A percentile compares a stretch with the other conserved stretches of the same genome.
Evolutionary conservation across 2,329 filamentous ascomycete species (phyloP).

Genomic region (Huntiella decipiens): DNA sequence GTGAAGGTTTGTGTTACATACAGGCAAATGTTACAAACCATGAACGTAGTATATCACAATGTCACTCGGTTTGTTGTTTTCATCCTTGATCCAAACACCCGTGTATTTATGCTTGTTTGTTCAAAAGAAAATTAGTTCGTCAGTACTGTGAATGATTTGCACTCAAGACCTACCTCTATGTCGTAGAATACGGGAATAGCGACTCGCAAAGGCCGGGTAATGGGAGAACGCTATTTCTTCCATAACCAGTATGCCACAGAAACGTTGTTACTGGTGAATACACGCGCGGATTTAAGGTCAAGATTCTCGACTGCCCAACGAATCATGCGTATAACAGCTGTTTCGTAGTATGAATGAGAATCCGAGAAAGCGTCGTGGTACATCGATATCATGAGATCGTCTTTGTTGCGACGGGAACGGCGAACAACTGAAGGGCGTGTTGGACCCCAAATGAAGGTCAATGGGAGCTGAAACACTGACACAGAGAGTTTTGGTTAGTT

Average conservation of each 20-base stretch:
- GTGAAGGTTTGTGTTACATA: not conserved
- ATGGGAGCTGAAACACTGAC: slow-evolving; percentile 6
- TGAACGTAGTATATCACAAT: slow-evolving; percentile 70
- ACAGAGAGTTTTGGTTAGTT: slow-evolving; percentile 5
- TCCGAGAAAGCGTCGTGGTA: slow-evolving; percentile 35
- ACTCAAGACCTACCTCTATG: slow-evolving; percentile 15
- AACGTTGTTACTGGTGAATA: slow-evolving; percentile 62
- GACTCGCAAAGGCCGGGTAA: slow-evolving; percentile 41
- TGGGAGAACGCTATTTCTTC: slow-evolving; percentile 36
- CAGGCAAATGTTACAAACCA: slow-evolving; percentile 3
- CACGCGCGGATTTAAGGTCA: slow-evolving; percentile 45
- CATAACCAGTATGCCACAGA: slow-evolving; percentile 56
- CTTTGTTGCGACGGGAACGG: slow-evolving; percentile 4
- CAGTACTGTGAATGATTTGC: not conserved
- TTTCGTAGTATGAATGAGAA: slow-evolving; percentile 54
- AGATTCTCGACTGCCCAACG: slow-evolving; percentile 59
- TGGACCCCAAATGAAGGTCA: slow-evolving; percentile 6
- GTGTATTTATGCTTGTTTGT: slow-evolving; percentile 24
- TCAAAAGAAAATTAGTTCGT: not conserved
- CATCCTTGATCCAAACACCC: slow-evolving; percentile 51
- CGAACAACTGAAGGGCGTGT: slow-evolving; percentile 5
- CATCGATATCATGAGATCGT: slow-evolving; percentile 9
- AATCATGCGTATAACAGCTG: slow-evolving; percentile 58
- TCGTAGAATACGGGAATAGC: slow-evolving; percentile 38
- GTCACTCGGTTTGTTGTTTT: slow-evolving; percentile 44